Base-by-base conservation (phyloP, 2,329 filamentous ascomycete genomes). In the Metarhizium album region DNA sequence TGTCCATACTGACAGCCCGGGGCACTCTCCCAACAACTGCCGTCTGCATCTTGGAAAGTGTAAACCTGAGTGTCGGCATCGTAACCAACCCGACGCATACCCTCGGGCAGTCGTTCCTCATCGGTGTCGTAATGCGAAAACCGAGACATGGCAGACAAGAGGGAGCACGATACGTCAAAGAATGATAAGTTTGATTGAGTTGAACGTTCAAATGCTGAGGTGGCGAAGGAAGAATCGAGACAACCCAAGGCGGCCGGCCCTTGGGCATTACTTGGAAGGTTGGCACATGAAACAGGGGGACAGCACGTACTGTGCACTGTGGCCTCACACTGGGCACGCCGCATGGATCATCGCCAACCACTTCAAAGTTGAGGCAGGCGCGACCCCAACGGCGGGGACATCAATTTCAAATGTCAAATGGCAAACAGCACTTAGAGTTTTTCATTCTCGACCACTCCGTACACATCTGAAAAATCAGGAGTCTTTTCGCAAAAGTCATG, bases 51-150 rank as follows among this genome's bases (percentile, higher is more conserved):
- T 50, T 68, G 69, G 62, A 74, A 80, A 20, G 72, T 76, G 63
- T 79, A 79, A 48, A 67, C 64, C 57, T 77, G 70, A 1, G 68
- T 72, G 60, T 79, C 76, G 50, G 75, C 74, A 54, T 80, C 77
- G 65, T 81, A 80, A 55, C 75, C 75, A 27, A 77, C 66, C 51
- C 77, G 71, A 42, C 66, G 60, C 71, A 80, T 77, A 62, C 76
- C 77, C 40, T 73, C 67, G 2, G 78, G 77, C 16, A 81, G 71
- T 42, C 77, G 74, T 51, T 74, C 68, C 22, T 73, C 68, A 55
- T 80, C 77, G 4, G 67, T 64, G 49, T 74, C 71, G 59, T 70
- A 69, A 49, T 62, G 64, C 20, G 70, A 68, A 57, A 64, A 71
- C 53, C 69, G 70, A 52, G 68, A 65, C 71, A 74, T 74, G 54